Evolutionary conservation across 345 rosid genomes (phyloP).

Genomic region (Excoecaria cochinchinensis): DNA sequence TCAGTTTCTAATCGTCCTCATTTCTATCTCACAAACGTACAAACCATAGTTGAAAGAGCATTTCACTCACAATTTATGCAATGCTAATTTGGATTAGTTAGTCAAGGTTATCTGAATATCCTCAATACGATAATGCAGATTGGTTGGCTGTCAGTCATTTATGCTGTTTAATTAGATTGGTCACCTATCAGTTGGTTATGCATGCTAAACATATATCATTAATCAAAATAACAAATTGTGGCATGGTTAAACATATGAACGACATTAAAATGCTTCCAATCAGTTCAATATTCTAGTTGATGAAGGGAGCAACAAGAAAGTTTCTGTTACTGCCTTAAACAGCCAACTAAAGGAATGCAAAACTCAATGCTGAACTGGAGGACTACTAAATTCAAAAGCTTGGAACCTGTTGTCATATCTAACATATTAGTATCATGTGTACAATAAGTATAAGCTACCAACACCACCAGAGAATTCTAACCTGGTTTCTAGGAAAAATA

Average conservation of each 20-base stretch:
- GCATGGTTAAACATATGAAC: background rate
- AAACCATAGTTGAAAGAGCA: background rate
- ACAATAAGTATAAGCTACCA: background rate
- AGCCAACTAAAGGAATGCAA: background rate
- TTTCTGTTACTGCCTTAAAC: background rate
- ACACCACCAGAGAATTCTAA: constrained; percentile 23
- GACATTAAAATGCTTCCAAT: background rate
- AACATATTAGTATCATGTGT: background rate
- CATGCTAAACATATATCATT: background rate
- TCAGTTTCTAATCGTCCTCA: background rate
- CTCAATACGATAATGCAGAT: background rate
- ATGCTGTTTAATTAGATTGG: background rate
- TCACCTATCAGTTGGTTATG: background rate
- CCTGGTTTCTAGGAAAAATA: constrained; percentile 85
- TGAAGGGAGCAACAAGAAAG: background rate
- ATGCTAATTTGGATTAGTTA: background rate
- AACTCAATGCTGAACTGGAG: background rate
- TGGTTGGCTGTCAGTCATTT: background rate
- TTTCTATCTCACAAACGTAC: background rate
- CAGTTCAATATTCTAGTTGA: background rate
- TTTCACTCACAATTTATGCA: background rate
- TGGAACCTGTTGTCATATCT: background rate
- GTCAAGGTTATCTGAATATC: background rate
- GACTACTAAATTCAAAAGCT: background rate
- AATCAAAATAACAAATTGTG: background rate